Evolutionary conservation across 140 eudicot genomes (phyloP).

Genomic region (Cichorium intybus): DNA sequence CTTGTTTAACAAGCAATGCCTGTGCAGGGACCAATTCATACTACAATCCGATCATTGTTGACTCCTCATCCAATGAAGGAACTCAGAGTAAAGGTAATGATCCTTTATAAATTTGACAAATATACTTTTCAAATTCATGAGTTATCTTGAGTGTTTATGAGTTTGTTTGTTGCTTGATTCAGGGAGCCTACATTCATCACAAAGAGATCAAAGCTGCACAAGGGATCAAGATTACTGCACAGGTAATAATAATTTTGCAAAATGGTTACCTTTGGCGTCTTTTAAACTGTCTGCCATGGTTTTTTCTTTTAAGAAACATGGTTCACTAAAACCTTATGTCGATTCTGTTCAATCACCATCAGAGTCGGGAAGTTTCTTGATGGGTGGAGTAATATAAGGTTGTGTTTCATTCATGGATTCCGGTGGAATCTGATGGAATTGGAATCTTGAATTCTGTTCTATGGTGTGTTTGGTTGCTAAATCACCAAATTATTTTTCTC

Average conservation of each 20-base stretch:
- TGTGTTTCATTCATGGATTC: too few species aligned
- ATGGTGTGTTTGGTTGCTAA: too few species aligned
- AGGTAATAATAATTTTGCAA: slow-evolving; percentile 41
- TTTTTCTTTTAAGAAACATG: too few species aligned
- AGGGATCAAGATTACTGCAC: slow-evolving; percentile 96
- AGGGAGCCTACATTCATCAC: slow-evolving; percentile 84
- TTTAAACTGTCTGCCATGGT: too few species aligned
- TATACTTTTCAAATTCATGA: not conserved
- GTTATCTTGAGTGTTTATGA: not conserved
- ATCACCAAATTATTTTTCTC: too few species aligned
- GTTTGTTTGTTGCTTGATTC: slow-evolving; percentile 9
- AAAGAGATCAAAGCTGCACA: slow-evolving; percentile 96
- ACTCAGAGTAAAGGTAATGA: slow-evolving; percentile 77
- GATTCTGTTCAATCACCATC: too few species aligned
- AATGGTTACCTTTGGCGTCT: not conserved
- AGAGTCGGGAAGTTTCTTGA: too few species aligned
- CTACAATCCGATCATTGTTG: slow-evolving; percentile 75
- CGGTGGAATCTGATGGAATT: too few species aligned
- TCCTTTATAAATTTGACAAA: not conserved
- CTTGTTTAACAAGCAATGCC: slow-evolving; percentile 1
- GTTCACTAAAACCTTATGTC: too few species aligned
- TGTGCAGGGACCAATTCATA: slow-evolving; percentile 81
- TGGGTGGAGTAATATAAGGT: too few species aligned
- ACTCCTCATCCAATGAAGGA: slow-evolving; percentile 99
- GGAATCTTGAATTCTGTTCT: too few species aligned